phyloP scores from a whole-genome alignment of 345 rosid species.

The Eucalyptus sideroxylon region DNA sequence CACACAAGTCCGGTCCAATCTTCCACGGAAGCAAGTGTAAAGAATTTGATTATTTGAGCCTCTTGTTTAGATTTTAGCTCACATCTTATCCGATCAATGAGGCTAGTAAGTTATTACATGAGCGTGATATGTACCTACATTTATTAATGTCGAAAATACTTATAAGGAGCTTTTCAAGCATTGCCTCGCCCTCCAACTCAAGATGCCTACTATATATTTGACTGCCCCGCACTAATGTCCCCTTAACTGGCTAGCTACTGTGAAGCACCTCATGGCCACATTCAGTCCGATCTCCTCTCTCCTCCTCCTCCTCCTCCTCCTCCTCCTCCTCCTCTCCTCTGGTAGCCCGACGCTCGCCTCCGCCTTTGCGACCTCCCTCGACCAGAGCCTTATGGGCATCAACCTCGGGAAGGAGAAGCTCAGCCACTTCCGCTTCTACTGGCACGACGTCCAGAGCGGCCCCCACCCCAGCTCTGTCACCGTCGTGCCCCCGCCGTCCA shows the following conservation, averaged over 20 bases:
- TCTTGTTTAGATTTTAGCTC: not conserved
- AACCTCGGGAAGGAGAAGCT: conserved; percentile 33
- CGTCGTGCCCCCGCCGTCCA: conserved; percentile 21
- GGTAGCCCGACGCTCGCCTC: not conserved
- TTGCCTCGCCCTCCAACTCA: not conserved
- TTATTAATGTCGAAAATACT: not conserved
- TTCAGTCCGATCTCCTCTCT: not conserved
- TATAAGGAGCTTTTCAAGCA: not conserved
- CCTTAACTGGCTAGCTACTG: not conserved
- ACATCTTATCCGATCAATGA: not conserved
- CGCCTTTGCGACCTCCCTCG: not conserved
- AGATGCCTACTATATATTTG: not conserved
- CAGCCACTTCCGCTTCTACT: conserved; percentile 46
- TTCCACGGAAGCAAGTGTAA: not conserved
- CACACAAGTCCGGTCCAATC: not conserved
- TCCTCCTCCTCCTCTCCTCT: not conserved
- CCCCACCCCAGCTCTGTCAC: conserved; percentile 30
- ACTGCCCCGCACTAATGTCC: not conserved
- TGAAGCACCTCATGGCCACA: not conserved
- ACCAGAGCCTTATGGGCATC: not conserved
- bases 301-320: not conserved
- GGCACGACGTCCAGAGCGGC: conserved; percentile 54
- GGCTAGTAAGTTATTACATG: not conserved
- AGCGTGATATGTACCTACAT: not conserved
- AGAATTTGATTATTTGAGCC: not conserved